Evolutionary conservation across 495 filamentous ascomycete species (phyloP), one percentile per base, ranked within the genome.

Genomic region (Eremomyces bilateralis): DNA sequence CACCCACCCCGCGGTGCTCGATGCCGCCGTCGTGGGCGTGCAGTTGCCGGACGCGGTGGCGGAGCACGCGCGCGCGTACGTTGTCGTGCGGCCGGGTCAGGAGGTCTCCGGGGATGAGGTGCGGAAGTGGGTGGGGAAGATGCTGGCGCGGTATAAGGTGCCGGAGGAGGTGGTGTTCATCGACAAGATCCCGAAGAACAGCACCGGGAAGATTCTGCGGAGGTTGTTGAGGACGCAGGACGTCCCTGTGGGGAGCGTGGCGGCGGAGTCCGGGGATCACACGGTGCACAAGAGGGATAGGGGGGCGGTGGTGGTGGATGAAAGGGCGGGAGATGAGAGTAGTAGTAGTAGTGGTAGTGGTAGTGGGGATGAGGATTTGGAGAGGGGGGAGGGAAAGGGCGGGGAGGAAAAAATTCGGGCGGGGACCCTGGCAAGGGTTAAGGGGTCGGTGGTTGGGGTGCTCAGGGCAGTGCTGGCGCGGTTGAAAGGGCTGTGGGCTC

Each of bases 181-280:
- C 15, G 34, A 36, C 21, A 4, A 16, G 12, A 41, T 41, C 13
- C 39, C 39, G 34, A 41, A 38, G 15, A 25, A n/a, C 3, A 4
- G 34, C 5, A 27, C 36, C 12, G 39, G 39, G 22, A 41, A 41
- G 34, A 41, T 41, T 3, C 21, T 39, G 39, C 22, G 21, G 34
- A 21, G 39, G n/a, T 10, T 41, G 11, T 28, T 41, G 16, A 29
- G 32, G 19, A 34, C 37, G 21, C 31, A 40, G 16, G 36, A 27
- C 10, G 20, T 13, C 13, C 31, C 12, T n/a, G 36, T 27, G 13
- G 24, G 8, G 13, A 27, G 13, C 8, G 8, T 27, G 24, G 6
- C 6, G 24, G 6, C 6, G 13, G 8, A 27, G 13, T 27, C 24
- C 13, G 24, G 24, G 24, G 13, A 8, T 27, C 24, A 6, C 13